Base-by-base conservation (phyloP, 2,329 filamentous ascomycete species). In the Zymoseptoria passerinii region DNA sequence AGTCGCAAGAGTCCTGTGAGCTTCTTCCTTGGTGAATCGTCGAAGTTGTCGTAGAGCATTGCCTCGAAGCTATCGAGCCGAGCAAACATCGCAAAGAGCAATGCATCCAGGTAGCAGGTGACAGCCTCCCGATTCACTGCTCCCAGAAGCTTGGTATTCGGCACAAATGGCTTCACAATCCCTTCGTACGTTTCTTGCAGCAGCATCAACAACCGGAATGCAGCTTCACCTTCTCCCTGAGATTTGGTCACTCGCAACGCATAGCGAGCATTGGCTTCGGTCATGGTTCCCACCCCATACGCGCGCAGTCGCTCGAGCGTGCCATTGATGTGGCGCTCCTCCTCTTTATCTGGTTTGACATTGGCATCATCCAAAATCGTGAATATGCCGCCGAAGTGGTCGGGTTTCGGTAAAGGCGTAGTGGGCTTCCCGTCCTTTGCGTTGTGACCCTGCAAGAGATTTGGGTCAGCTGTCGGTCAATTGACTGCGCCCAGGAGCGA, bases 71-170 rank as follows among this genome's bases (percentile, higher is more conserved):
- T 92, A 65, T 90, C 87, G 44, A 96, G 80, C 60, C 89, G 86
- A 18, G 89, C 88, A 71, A 97, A 97, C 90, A 99, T 96, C 72
- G 92, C 88, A 71, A 96, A 97, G 1, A 99, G 81, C 20, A 97
- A 77, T 0, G 92, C 83, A 72, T 97, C 94, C 16, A 97, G 78
- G 71, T 95, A 97, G 76, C 94, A 99, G n/a, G 92, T 97, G 40
- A 96, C 90, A 52, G 83, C 84, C 50, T 87, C 81, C 52, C 91
- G 81, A 70, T 99, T 99, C 66, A 90, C 87, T 10, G 94, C 92
- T 6, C 94, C 94, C 4, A 90, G 76, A 77, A 97, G 85, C 58
- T 82, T 81, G 7, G 87, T 80, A 55, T 81, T 80, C 8, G 90
- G 84, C 57, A 90, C 81, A 75, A 90, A 95, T 16, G 84, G 83